Conservation (phyloP, 495 filamentous ascomycete genomes). For the Talaromyces liani region DNA sequence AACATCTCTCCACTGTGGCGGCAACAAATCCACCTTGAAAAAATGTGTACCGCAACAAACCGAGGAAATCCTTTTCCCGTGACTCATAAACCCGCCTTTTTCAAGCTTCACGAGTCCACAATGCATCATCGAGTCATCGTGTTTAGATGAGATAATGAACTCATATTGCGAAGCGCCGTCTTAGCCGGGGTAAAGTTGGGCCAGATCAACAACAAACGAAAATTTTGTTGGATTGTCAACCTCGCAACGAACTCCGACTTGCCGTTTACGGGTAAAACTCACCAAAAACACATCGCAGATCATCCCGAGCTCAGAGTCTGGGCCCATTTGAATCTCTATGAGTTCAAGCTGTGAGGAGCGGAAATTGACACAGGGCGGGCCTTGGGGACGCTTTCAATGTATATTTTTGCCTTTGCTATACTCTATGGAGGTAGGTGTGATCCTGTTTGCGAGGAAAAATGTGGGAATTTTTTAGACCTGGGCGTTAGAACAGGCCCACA, state of each 20-base stretch:
- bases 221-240: neutral
- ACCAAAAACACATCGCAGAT: neutral
- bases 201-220: neutral
- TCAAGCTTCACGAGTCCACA: neutral
- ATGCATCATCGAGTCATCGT: neutral
- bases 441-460: neutral
- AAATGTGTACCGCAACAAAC: neutral
- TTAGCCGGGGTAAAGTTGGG: neutral
- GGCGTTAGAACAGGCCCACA: neutral
- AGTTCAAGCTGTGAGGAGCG: neutral
- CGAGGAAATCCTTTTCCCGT: neutral
- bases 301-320: neutral
- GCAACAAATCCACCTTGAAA: neutral
- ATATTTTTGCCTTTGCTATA: neutral
- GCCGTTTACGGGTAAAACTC: neutral
- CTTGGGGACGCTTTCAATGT: neutral
- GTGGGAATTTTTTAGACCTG: neutral
- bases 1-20: neutral
- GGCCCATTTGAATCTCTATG: neutral
- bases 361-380: neutral
- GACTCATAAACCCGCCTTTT: neutral
- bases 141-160: neutral
- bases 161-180: neutral
- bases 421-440: neutral
- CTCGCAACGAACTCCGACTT: conserved; percentile 1